Conservation (phyloP, 1,284 basidiomycete species). For the Hemileccinum hortonii region DNA sequence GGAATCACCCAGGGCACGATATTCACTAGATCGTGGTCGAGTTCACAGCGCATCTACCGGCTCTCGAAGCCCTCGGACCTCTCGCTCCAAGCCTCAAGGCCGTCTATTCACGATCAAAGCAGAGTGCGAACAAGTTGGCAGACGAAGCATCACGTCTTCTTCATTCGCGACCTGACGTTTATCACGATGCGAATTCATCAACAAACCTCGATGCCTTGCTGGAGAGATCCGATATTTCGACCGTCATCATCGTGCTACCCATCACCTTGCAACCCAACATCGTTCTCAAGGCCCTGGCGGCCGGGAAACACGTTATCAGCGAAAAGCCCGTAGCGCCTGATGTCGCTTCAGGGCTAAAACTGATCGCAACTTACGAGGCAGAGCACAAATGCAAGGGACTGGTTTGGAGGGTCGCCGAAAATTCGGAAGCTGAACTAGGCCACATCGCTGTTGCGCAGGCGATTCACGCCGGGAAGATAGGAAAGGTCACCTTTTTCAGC, state of each 20-base stretch:
- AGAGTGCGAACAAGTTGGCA: constrained; percentile 56
- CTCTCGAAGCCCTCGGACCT: constrained; percentile 51
- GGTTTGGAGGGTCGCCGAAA: constrained; percentile 85
- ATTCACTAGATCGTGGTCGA: constrained; percentile 31
- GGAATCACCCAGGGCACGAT: neutral
- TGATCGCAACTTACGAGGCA: constrained; percentile 67
- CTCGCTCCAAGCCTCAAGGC: constrained; percentile 55
- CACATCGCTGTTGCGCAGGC: constrained; percentile 52
- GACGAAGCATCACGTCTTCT: constrained; percentile 43
- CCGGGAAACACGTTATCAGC: constrained; percentile 83
- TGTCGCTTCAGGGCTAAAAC: constrained; percentile 57
- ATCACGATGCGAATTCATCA: constrained; percentile 52
- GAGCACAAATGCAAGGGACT: constrained; percentile 68
- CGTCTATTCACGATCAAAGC: constrained; percentile 76
- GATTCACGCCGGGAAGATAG: constrained; percentile 59
- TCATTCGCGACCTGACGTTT: constrained; percentile 45
- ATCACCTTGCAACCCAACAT: constrained; percentile 73
- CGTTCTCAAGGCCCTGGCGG: constrained; percentile 58
- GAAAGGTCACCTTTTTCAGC: constrained; percentile 63
- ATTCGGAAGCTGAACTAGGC: constrained; percentile 72
- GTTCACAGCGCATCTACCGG: constrained; percentile 68
- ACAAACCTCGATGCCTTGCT: constrained; percentile 65
- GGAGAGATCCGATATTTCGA: constrained; percentile 60
- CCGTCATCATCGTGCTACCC: constrained; percentile 76
- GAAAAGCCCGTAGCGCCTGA: constrained; percentile 84